Evolutionary conservation across 2,329 filamentous ascomycete species (phyloP).

Genomic region (Cordyceps tenuipes): DNA sequence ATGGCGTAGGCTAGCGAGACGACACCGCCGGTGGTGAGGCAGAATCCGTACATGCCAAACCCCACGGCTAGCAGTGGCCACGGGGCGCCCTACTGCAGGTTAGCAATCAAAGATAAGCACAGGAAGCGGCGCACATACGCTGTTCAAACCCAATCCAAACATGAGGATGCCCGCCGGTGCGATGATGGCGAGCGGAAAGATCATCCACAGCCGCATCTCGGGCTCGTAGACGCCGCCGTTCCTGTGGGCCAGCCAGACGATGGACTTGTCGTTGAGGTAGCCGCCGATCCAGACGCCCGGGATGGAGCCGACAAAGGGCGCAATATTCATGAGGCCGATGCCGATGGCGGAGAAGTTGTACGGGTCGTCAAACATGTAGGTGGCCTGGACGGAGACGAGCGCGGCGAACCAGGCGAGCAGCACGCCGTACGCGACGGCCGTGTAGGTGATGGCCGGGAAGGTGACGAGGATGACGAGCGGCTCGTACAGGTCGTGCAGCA

Average conservation of each 20-base stretch:
- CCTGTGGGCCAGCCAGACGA: conserved; percentile 26
- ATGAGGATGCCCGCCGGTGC: conserved; percentile 27
- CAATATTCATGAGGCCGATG: conserved; percentile 20
- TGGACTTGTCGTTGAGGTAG: conserved; percentile 28
- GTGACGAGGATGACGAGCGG: conserved; percentile 13
- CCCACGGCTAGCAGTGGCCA: conserved; percentile 30
- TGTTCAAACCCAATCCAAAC: conserved; percentile 25
- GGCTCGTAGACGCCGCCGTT: conserved; percentile 34
- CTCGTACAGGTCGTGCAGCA: conserved; percentile 11
- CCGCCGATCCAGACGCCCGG: conserved; percentile 29
- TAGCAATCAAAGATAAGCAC: neutral
- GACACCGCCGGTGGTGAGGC: conserved; percentile 27
- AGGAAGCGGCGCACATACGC: conserved; percentile 18
- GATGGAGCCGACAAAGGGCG: conserved; percentile 29
- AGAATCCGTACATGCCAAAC: conserved; percentile 28
- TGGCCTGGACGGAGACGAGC: conserved; percentile 12
- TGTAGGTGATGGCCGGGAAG: conserved; percentile 29
- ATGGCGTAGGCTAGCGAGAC: conserved; percentile 26
- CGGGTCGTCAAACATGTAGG: conserved; percentile 22
- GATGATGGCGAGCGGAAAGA: conserved; percentile 20
- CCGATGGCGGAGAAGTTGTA: conserved; percentile 21
- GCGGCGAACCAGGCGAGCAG: conserved; percentile 29
- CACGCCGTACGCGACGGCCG: conserved; percentile 31
- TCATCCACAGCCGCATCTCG: conserved; percentile 31
- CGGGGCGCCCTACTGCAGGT: conserved; percentile 24